Base-by-base conservation (phyloP, 2,329 filamentous ascomycete species). In the Fusarium vanettenii region DNA sequence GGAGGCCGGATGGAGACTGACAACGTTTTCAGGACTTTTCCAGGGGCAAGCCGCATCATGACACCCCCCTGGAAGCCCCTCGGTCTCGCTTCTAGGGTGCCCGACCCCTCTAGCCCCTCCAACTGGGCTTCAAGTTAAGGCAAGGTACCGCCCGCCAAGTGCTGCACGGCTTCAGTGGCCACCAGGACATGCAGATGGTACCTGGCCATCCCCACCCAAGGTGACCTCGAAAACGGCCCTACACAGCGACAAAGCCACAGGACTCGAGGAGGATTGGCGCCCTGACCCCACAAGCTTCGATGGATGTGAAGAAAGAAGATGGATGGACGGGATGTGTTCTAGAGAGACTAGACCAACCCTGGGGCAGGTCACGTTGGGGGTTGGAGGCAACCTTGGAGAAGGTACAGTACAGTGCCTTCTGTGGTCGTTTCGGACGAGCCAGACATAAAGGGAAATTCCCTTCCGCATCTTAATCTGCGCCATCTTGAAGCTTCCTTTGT, bases 391-490 rank as follows among this genome's bases (percentile, higher is more conserved):
- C 72, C 72, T 75, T 63, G 60, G 43, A 25, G 16, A 41, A 41
- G 37, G 37, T 45, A 45, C 41, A 4, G 45, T 50, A 18, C 43
- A 41, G 66, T 10, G 16, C 70, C 61, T 72, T 64, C 69, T 64
- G 50, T 39, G n/a, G 37, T 50, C 55, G 60, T 65, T 71, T 74
- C 65, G 68, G 75, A 64, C 59, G 60, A 69, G 55, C 29, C 67
- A 72, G 76, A 71, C 76, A 78, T 76, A 78, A 77, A 79, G 64
- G 69, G 65, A 70, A 75, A 74, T 71, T 59, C 56, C 67, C 61
- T 31, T 73, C 76, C 75, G 56, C 70, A 63, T 72, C 62, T 43
- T 31, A 57, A 43, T 67, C 62, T 73, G 37, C 63, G 55, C 66
- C 61, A 56, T 41, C 60, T 55, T 65, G 64, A 63, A 35, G 50